Evolutionary conservation across 148 eudicot genomes (phyloP).

Genomic region (Rheum nobile): DNA sequence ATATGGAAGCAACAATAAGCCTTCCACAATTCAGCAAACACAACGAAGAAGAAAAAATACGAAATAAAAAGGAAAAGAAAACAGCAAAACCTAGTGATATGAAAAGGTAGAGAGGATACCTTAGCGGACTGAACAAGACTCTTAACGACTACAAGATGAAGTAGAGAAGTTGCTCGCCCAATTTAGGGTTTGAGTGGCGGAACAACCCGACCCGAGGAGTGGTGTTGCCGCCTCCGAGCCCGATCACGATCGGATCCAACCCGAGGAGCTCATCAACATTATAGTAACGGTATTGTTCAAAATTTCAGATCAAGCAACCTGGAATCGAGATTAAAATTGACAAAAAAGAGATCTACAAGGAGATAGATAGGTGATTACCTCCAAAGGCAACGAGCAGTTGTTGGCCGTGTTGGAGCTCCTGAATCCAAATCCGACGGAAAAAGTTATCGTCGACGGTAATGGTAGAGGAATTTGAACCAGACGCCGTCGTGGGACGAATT

Average conservation of each 20-base stretch:
- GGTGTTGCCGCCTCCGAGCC: conserved; percentile 40
- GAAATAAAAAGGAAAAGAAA: not conserved
- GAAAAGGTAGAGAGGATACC: conserved; percentile 19
- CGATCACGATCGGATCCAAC: conserved; percentile 77
- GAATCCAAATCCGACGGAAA: too few species aligned
- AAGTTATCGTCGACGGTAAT: too few species aligned
- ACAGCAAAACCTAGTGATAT: not conserved
- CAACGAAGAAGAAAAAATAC: not conserved
- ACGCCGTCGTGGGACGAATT: too few species aligned
- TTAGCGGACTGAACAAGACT: conserved; percentile 79
- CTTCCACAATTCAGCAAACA: conserved; percentile 5
- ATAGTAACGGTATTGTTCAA: too few species aligned
- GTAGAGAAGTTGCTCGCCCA: conserved; percentile 94
- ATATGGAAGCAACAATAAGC: conserved; percentile 85
- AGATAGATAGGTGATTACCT: too few species aligned
- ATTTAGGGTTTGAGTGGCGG: conserved; percentile 97
- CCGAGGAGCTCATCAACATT: too few species aligned
- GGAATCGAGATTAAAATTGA: too few species aligned
- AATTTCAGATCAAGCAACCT: too few species aligned
- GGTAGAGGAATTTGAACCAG: too few species aligned
- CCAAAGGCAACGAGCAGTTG: too few species aligned
- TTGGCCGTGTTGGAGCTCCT: too few species aligned
- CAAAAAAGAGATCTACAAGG: too few species aligned
- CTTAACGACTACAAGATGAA: conserved; percentile 79
- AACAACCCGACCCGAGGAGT: conserved; percentile 79